Evolutionary conservation across 306 rosid genomes (phyloP).

Genomic region (Quercus gilva): DNA sequence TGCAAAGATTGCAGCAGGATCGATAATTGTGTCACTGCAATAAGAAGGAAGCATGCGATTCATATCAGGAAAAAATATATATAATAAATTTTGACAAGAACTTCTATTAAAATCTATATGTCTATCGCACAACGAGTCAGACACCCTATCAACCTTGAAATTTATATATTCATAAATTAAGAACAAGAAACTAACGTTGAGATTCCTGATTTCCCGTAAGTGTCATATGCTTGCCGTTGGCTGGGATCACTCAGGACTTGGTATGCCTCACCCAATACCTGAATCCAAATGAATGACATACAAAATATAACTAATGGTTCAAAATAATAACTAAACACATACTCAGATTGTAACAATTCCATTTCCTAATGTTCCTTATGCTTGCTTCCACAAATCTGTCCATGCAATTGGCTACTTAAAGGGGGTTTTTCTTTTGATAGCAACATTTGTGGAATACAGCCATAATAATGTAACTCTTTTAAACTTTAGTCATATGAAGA

Average conservation of each 20-base stretch:
- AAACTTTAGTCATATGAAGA: too few species aligned
- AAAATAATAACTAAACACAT: background rate
- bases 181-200: slow-evolving; percentile 68
- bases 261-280: slow-evolving; percentile 98
- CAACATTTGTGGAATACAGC: background rate
- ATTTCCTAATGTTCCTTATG: background rate
- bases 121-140: background rate
- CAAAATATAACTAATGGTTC: slow-evolving; percentile 9
- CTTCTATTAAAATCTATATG: background rate
- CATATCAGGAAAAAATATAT: slow-evolving; percentile 19
- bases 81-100: background rate
- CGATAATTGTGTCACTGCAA: slow-evolving; percentile 89
- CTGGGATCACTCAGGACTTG: slow-evolving; percentile 86
- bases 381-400: background rate
- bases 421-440: background rate
- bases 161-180: background rate
- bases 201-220: slow-evolving; percentile 85
- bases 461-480: background rate
- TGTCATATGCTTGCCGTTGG: slow-evolving; percentile 94
- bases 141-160: slow-evolving; percentile 18
- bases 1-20: slow-evolving; percentile 98
- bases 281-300: slow-evolving; percentile 25
- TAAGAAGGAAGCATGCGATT: slow-evolving; percentile 3
- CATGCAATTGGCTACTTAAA: background rate
- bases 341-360: background rate